Percentiles rank a stretch among this genome's conserved stretches.
These are phyloP conservation scores for Tilletia walkeri DNA, from an alignment of 1,284 basidiomycete species.

Conservation along the genomic window DNA sequence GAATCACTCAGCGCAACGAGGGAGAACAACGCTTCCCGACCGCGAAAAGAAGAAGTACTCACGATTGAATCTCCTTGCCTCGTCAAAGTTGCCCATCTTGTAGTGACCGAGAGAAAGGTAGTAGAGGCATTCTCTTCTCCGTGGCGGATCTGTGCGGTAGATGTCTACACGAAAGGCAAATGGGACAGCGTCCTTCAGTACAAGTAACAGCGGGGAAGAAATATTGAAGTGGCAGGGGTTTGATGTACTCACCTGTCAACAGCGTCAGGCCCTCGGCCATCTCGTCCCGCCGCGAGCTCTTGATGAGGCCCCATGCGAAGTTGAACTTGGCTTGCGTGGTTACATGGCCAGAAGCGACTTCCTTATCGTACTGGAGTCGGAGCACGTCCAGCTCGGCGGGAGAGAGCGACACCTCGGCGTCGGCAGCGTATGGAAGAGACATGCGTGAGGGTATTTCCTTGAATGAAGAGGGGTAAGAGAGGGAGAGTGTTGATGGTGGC, in stretches of 20 bases:
- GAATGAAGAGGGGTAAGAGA: background rate
- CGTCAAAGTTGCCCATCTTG: conserved; percentile 93
- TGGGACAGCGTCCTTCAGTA: background rate
- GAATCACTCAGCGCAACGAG: too few relatives aligned
- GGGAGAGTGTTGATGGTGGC: background rate
- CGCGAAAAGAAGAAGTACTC: conserved; percentile 45
- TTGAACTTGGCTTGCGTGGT: conserved; percentile 98
- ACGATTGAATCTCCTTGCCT: conserved; percentile 92
- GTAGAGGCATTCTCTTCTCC: conserved; percentile 92
- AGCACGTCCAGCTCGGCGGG: conserved; percentile 89
- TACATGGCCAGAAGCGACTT: conserved; percentile 74
- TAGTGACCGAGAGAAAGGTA: conserved; percentile 95
- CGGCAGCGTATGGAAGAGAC: conserved; percentile 84
- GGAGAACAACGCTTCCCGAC: background rate
- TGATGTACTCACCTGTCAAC: conserved; percentile 71
- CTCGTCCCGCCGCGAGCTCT: conserved; percentile 45
- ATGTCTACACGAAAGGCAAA: conserved; percentile 67
- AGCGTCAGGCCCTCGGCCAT: conserved; percentile 77
- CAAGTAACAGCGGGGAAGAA: background rate
- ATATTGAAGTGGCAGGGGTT: too few relatives aligned
- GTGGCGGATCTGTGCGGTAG: conserved; percentile 80
- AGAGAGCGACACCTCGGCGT: conserved; percentile 81
- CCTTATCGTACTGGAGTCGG: conserved; percentile 80
- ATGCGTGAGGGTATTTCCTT: conserved; percentile 23
- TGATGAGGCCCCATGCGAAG: conserved; percentile 74